A percentile compares a stretch with the other conserved stretches of the same genome.
Evolutionary conservation across 192 early-diverging fungal species (phyloP).

Genomic region (Spizellomyces sp.): DNA sequence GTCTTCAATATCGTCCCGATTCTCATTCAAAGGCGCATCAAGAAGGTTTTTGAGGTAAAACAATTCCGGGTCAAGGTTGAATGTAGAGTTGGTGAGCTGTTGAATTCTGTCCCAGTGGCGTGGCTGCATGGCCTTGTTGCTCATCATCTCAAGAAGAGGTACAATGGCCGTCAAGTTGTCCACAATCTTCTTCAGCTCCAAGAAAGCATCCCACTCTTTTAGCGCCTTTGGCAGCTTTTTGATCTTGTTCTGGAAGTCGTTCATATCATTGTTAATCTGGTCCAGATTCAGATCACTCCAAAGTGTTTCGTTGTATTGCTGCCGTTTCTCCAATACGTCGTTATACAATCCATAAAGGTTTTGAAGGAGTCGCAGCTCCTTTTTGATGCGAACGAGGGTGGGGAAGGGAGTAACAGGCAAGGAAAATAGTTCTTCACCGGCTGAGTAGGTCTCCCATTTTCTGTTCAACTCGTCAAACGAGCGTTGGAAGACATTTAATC

Average conservation of each 20-base stretch:
- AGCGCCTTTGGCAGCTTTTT: constrained; percentile 70
- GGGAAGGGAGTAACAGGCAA: constrained; percentile 70
- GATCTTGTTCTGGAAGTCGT: constrained; percentile 66
- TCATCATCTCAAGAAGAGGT: constrained; percentile 64
- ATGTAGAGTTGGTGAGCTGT: constrained; percentile 52
- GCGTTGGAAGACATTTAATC: constrained; percentile 66
- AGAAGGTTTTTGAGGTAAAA: constrained; percentile 63
- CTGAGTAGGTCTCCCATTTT: constrained; percentile 70
- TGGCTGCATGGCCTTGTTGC: constrained; percentile 63
- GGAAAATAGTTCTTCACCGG: constrained; percentile 64
- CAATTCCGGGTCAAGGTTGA: constrained; percentile 65
- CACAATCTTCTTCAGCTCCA: constrained; percentile 63
- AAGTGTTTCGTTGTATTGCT: constrained; percentile 60
- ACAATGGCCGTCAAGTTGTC: constrained; percentile 61
- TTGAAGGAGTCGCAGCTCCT: constrained; percentile 64
- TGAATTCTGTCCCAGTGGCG: constrained; percentile 64
- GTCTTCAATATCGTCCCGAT: constrained; percentile 66
- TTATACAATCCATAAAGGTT: constrained; percentile 69
- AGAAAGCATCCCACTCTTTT: constrained; percentile 68
- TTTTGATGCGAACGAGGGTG: constrained; percentile 59
- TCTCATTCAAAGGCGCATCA: constrained; percentile 58
- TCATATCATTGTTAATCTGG: constrained; percentile 62
- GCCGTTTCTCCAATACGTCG: constrained; percentile 62
- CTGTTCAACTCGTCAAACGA: constrained; percentile 68
- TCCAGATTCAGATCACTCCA: constrained; percentile 63